A percentile compares a stretch with the other conserved stretches of the same genome.
phyloP scores from a whole-genome alignment of 1,284 basidiomycete species.

The Sporisorium graminicola region DNA sequence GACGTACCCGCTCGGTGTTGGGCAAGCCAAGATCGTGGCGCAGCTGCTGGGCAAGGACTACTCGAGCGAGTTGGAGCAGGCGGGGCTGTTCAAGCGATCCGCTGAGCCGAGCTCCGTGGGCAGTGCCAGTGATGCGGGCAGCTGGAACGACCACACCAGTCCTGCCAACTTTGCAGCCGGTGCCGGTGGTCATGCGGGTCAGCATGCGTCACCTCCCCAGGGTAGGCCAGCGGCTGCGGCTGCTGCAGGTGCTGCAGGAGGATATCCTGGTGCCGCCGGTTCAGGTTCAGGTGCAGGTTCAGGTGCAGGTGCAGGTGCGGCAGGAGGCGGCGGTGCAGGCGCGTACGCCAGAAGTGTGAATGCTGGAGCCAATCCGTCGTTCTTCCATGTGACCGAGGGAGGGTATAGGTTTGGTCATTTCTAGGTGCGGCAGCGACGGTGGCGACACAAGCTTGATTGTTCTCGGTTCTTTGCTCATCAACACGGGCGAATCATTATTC shows the following conservation, averaged over 20 bases:
- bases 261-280: too few species aligned
- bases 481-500: not conserved
- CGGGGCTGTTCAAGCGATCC: slow-evolving; percentile 37
- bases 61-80: slow-evolving; percentile 35
- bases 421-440: slow-evolving; percentile 1
- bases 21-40: slow-evolving; percentile 47
- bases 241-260: slow-evolving; percentile 3
- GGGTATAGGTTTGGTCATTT: slow-evolving; percentile 38
- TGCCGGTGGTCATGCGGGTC: slow-evolving; percentile 3
- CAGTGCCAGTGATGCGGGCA: slow-evolving; percentile 27
- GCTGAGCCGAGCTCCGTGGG: slow-evolving; percentile 23
- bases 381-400: slow-evolving; percentile 30
- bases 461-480: too few species aligned
- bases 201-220: slow-evolving; percentile 10
- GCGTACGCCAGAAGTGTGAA: slow-evolving; percentile 1
- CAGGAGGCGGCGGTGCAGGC: not conserved
- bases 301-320: not conserved
- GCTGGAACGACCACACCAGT: slow-evolving; percentile 13
- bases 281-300: too few species aligned
- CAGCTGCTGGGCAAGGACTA: slow-evolving; percentile 54
- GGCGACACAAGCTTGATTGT: not conserved
- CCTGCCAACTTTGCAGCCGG: slow-evolving; percentile 16
- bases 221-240: not conserved
- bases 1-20: slow-evolving; percentile 44
- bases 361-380: slow-evolving; percentile 10